Evolutionary conservation across 371 early-diverging fungal genomes (phyloP).

Genomic region (Furculomyces boomerangus): DNA sequence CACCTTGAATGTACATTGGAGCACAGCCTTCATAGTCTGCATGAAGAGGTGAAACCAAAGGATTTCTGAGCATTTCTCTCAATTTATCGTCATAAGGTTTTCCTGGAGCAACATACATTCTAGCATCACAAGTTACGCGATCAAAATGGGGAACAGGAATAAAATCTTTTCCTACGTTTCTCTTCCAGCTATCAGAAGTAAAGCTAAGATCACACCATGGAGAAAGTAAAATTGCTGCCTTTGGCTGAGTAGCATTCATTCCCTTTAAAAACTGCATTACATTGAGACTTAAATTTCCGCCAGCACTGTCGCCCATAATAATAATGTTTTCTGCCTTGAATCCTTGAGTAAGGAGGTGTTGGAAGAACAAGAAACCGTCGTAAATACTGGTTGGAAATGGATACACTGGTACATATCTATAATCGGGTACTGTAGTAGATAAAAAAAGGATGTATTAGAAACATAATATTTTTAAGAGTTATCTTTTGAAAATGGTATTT

Average conservation of each 20-base stretch:
- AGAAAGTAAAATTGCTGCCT: slow-evolving; percentile 25
- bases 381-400: slow-evolving; percentile 64
- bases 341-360: slow-evolving; percentile 36
- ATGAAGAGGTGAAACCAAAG: slow-evolving; percentile 22
- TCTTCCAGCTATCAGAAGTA: slow-evolving; percentile 9
- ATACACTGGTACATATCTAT: slow-evolving; percentile 58
- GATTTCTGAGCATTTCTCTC: slow-evolving; percentile 11
- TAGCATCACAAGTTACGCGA: not conserved
- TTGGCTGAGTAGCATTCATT: slow-evolving; percentile 21
- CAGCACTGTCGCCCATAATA: slow-evolving; percentile 58
- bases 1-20: slow-evolving; percentile 27
- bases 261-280: slow-evolving; percentile 13
- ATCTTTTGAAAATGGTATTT: no score
- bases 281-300: slow-evolving; percentile 30
- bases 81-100: slow-evolving; percentile 5
- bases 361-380: slow-evolving; percentile 55
- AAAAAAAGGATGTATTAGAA: not conserved
- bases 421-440: slow-evolving; percentile 29
- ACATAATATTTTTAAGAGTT: not conserved
- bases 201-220: slow-evolving; percentile 34
- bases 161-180: slow-evolving; percentile 7
- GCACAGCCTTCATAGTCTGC: slow-evolving; percentile 29
- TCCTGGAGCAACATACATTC: slow-evolving; percentile 21
- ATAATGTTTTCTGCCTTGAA: slow-evolving; percentile 39
- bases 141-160: not conserved